Percentiles rank a stretch among this genome's conserved stretches.
phyloP scores from a whole-genome alignment of 164 flowering plant genomes.

The Aristolochia fimbriata region DNA sequence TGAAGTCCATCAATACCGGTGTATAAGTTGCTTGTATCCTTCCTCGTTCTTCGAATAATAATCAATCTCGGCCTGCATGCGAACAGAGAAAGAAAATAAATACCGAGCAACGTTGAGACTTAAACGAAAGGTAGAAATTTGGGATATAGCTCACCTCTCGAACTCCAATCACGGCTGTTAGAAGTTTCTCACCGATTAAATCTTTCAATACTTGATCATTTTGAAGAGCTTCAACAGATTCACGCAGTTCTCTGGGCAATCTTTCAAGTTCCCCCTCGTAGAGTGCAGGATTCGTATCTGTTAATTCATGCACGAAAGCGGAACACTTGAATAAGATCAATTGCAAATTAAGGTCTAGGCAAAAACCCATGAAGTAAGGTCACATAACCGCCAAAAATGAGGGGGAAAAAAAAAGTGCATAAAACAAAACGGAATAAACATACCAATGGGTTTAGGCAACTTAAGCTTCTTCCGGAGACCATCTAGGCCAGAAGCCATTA shows the following conservation, averaged over 20 bases:
- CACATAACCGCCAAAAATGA: neutral
- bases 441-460: slow-evolving; percentile 85
- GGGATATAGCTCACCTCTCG: slow-evolving; percentile 52
- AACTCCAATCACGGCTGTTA: slow-evolving; percentile 58
- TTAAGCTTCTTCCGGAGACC: slow-evolving; percentile 62
- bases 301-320: slow-evolving; percentile 7
- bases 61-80: slow-evolving; percentile 67
- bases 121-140: neutral
- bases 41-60: slow-evolving; percentile 53
- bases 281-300: slow-evolving; percentile 59
- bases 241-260: slow-evolving; percentile 65
- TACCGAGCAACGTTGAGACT: neutral
- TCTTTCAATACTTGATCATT: slow-evolving; percentile 46
- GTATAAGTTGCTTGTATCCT: slow-evolving; percentile 74
- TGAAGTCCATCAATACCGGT: slow-evolving; percentile 32
- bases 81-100: neutral
- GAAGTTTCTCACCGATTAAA: slow-evolving; percentile 64
- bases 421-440: slow-evolving; percentile 2
- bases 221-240: slow-evolving; percentile 67
- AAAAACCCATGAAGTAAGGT: neutral
- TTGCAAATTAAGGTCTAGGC: neutral
- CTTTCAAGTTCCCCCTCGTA: slow-evolving; percentile 32
- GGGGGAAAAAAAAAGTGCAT: neutral
- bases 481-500: slow-evolving; percentile 88
- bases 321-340: neutral